phyloP scores from a whole-genome alignment of 306 rosid species.

The Vigna unguiculata region DNA sequence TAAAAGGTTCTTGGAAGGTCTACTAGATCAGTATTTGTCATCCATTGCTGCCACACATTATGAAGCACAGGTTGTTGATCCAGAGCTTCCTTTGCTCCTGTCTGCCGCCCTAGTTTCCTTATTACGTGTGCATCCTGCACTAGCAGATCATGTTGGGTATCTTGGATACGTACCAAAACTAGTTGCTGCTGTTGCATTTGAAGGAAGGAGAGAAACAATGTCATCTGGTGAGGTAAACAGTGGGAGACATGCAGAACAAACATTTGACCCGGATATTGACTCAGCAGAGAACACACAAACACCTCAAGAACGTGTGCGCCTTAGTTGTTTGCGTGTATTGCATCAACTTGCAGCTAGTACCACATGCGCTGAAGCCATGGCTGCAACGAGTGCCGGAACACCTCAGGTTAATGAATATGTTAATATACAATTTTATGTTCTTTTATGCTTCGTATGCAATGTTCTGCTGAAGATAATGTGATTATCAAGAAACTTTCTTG shows the following conservation, averaged over 20 bases:
- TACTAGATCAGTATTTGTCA: conserved; percentile 91
- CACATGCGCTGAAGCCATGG: conserved; percentile 99
- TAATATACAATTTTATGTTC: conserved; percentile 27
- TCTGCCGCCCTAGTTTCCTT: conserved; percentile 98
- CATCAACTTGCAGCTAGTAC: conserved; percentile 99
- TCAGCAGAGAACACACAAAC: conserved; percentile 78
- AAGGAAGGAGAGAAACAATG: conserved; percentile 96
- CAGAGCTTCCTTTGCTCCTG: conserved; percentile 95
- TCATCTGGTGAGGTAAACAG: conserved; percentile 71
- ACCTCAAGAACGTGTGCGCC: conserved; percentile 96
- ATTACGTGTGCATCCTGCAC: conserved; percentile 96
- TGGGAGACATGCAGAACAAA: conserved; percentile 61
- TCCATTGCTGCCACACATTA: conserved; percentile 98
- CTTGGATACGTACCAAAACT: conserved; percentile 99
- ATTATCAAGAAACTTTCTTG: background rate
- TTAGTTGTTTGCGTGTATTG: conserved; percentile 94
- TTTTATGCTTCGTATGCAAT: conserved; percentile 26
- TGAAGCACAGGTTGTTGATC: conserved; percentile 74
- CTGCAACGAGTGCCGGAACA: conserved; percentile 96
- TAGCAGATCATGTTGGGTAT: conserved; percentile 98
- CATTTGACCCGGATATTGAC: conserved; percentile 61
- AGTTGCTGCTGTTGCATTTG: conserved; percentile 96
- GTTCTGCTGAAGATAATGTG: background rate
- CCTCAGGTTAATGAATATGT: conserved; percentile 75
- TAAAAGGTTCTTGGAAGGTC: conserved; percentile 97